These are phyloP conservation scores for Psilocybe azurescens DNA, from an alignment of 768 basidiomycete species.

Conservation along the genomic window DNA sequence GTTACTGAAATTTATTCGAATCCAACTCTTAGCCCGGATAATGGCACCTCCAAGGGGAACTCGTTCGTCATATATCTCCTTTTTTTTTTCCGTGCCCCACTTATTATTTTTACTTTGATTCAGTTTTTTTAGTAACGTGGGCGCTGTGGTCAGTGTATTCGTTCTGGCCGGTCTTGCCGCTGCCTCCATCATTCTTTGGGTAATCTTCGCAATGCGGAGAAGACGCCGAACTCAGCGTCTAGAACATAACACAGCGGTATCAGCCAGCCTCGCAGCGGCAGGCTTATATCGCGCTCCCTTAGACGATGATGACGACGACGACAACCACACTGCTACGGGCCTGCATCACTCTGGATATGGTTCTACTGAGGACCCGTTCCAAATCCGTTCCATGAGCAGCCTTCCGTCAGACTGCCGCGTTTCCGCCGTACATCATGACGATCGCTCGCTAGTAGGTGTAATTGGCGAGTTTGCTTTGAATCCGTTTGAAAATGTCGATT, in stretches of 20 bases:
- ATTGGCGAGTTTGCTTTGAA: conserved; percentile 40
- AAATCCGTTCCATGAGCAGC: conserved; percentile 20
- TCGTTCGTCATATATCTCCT: conserved; percentile 47
- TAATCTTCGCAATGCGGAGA: conserved; percentile 72
- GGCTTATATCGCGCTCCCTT: conserved; percentile 71
- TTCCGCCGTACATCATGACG: conserved; percentile 42
- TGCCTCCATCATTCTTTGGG: conserved; percentile 69
- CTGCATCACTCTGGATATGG: conserved; percentile 17
- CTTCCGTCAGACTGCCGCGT: conserved; percentile 26
- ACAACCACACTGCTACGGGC: conserved; percentile 19
- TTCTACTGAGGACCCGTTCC: conserved; percentile 30
- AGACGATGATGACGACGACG: conserved; percentile 55
- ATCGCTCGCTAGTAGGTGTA: conserved; percentile 6
- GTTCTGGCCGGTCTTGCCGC: conserved; percentile 87
- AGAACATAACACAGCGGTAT: conserved; percentile 73
- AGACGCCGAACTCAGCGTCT: conserved; percentile 61
- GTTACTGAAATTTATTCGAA: conserved; percentile 71
- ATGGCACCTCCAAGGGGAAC: conserved; percentile 41
- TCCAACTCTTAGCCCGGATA: conserved; percentile 68
- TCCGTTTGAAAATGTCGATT: conserved; percentile 52
- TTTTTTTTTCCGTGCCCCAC: neutral
- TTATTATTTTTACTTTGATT: neutral
- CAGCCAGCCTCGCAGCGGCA: conserved; percentile 72
- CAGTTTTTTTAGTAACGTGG: conserved; percentile 88
- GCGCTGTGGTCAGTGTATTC: conserved; percentile 94